These are phyloP conservation scores for Warburgia ugandensis DNA, from an alignment of 164 flowering plant genomes.

Conservation along the genomic window DNA sequence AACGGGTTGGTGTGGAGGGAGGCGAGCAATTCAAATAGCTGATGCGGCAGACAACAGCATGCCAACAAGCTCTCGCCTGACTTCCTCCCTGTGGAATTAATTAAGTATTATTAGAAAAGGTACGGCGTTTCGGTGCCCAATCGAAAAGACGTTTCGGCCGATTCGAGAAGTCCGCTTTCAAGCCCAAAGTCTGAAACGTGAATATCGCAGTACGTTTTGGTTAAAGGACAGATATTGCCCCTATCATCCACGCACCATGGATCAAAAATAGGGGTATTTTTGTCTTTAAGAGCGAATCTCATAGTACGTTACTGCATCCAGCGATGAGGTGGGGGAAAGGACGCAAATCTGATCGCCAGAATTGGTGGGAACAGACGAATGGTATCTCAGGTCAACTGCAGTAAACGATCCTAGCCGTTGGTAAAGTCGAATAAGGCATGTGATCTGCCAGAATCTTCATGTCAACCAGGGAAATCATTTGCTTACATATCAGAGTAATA, in stretches of 20 bases:
- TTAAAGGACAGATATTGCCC: too few relatives aligned
- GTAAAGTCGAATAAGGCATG: too few relatives aligned
- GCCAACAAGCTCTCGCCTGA: slow-evolving; percentile 8
- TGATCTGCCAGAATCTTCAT: too few relatives aligned
- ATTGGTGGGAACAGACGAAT: too few relatives aligned
- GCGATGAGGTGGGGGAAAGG: too few relatives aligned
- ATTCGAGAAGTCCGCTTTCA: not conserved
- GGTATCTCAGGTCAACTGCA: too few relatives aligned
- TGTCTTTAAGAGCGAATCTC: not conserved
- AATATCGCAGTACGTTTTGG: slow-evolving; percentile 1
- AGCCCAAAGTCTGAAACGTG: not conserved
- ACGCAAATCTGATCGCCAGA: too few relatives aligned
- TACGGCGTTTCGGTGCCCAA: not conserved
- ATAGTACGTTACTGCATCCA: too few relatives aligned
- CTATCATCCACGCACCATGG: too few relatives aligned
- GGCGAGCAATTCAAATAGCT: slow-evolving; percentile 15
- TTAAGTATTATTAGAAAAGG: not conserved
- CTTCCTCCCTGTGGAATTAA: not conserved
- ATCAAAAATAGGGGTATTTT: not conserved
- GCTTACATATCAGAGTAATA: too few relatives aligned
- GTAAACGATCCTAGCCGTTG: too few relatives aligned
- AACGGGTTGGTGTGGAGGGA: slow-evolving; percentile 6
- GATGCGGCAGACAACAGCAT: slow-evolving; percentile 15
- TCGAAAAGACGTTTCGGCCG: not conserved
- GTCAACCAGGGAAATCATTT: too few relatives aligned